Percentiles rank a stretch among this genome's conserved stretches.
Evolutionary conservation across 805 yeast genomes (phyloP).

Genomic region (Ogataea nonfermentans): DNA sequence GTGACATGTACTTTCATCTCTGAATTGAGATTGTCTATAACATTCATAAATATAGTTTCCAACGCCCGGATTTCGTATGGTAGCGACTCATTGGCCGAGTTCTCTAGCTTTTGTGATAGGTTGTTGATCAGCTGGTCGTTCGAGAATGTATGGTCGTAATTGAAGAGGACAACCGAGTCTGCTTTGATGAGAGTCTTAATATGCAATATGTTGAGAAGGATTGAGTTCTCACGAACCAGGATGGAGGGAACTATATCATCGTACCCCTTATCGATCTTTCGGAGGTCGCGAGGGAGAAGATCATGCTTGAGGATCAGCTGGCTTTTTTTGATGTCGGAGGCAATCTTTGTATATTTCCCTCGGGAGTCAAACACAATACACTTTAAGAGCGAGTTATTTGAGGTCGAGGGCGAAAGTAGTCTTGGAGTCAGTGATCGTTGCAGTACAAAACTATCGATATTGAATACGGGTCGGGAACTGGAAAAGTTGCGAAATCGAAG

Average conservation of each 20-base stretch:
- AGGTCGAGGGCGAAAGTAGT: slow-evolving; percentile 7
- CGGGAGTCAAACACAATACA: slow-evolving; percentile 48
- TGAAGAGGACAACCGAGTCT: slow-evolving; percentile 52
- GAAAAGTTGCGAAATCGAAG: background rate
- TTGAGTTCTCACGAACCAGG: slow-evolving; percentile 45
- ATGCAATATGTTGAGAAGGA: slow-evolving; percentile 47
- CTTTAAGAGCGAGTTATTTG: slow-evolving; percentile 28
- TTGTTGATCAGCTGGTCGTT: slow-evolving; percentile 44
- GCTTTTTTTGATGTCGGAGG: slow-evolving; percentile 43
- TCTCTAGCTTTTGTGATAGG: slow-evolving; percentile 38
- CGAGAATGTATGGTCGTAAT: slow-evolving; percentile 44
- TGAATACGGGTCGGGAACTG: slow-evolving; percentile 3
- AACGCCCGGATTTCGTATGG: slow-evolving; percentile 91
- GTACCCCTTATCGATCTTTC: slow-evolving; percentile 48
- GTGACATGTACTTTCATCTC: slow-evolving; percentile 86
- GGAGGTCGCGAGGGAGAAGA: slow-evolving; percentile 50
- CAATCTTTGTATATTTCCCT: slow-evolving; percentile 45
- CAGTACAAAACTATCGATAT: slow-evolving; percentile 24
- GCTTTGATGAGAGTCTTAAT: slow-evolving; percentile 51
- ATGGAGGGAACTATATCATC: slow-evolving; percentile 58
- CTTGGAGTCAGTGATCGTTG: slow-evolving; percentile 29
- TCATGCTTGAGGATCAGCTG: slow-evolving; percentile 45
- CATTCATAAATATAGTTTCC: slow-evolving; percentile 82
- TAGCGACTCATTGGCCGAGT: slow-evolving; percentile 38
- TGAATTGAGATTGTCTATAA: slow-evolving; percentile 70